These are phyloP conservation scores for Blastocystis sp. DNA, from an alignment of 352 stramenopile genomes.

Conservation along the genomic window DNA sequence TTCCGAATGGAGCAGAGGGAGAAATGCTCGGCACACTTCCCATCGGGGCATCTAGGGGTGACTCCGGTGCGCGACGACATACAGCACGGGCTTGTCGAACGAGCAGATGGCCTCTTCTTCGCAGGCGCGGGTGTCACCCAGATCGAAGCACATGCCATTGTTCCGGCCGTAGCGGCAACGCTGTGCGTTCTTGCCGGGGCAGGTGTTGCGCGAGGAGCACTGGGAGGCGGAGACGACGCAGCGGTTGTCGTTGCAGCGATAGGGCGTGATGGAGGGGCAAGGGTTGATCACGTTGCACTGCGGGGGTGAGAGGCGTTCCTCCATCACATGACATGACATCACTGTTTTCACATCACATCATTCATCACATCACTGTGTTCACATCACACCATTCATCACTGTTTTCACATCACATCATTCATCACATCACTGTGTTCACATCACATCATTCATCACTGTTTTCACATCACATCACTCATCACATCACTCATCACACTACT, in stretches of 20 bases:
- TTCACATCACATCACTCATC: background rate
- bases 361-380: background rate
- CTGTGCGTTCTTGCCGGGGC: background rate
- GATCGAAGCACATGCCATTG: conserved; percentile 9
- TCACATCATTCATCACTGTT: too few species aligned
- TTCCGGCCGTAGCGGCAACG: conserved; percentile 45
- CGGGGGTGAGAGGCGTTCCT: background rate
- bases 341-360: background rate
- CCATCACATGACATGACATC: too few species aligned
- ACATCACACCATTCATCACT: background rate
- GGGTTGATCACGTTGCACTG: conserved; percentile 30
- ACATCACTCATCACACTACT: background rate
- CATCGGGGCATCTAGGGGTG: conserved; percentile 42
- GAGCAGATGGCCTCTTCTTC: conserved; percentile 32
- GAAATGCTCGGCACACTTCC: conserved; percentile 36
- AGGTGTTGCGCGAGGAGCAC: conserved; percentile 35
- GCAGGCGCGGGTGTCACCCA: background rate
- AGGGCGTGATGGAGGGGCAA: conserved; percentile 5
- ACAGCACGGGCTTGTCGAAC: conserved; percentile 14
- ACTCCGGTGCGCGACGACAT: background rate
- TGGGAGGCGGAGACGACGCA: background rate
- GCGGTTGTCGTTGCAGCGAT: conserved; percentile 48
- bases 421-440: too few species aligned
- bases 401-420: too few species aligned
- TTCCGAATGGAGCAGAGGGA: background rate